These are phyloP conservation scores for Sclerotinia glacialis DNA, from an alignment of 2,329 filamentous ascomycete genomes.

Conservation along the genomic window DNA sequence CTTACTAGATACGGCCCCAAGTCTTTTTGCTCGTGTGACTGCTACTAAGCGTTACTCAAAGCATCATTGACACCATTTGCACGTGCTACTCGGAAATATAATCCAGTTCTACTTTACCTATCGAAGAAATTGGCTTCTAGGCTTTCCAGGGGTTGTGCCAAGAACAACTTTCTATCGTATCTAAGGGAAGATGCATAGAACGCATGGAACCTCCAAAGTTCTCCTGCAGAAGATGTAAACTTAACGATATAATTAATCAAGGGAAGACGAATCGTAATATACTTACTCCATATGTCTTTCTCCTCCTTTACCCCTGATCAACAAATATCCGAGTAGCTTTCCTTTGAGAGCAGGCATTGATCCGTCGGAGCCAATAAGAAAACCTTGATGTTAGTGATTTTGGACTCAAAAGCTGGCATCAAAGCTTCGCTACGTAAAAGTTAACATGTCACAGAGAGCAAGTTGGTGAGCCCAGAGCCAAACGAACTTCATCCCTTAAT, in stretches of 20 bases:
- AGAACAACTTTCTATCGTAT: background rate
- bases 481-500: conserved; percentile 21
- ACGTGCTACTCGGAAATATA: background rate
- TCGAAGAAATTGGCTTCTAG: conserved; percentile 5
- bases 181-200: conserved; percentile 2
- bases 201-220: conserved; percentile 6
- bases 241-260: background rate
- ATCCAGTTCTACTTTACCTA: too few species aligned
- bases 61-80: background rate
- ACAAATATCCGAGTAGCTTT: background rate
- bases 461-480: conserved; percentile 8
- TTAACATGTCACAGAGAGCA: background rate
- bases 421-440: conserved; percentile 18
- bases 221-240: background rate
- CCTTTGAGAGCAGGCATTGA: background rate
- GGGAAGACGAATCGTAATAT: background rate
- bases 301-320: conserved; percentile 8
- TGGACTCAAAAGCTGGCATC: conserved; percentile 12
- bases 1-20: too few species aligned
- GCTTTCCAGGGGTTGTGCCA: background rate
- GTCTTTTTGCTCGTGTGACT: too few species aligned
- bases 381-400: background rate
- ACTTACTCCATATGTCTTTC: background rate
- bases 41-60: too few species aligned
- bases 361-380: conserved; percentile 7